Evolutionary conservation across 139 green algal genomes (phyloP), one percentile per base, ranked within the genome.

Genomic region (Zygnema cylindricum): DNA sequence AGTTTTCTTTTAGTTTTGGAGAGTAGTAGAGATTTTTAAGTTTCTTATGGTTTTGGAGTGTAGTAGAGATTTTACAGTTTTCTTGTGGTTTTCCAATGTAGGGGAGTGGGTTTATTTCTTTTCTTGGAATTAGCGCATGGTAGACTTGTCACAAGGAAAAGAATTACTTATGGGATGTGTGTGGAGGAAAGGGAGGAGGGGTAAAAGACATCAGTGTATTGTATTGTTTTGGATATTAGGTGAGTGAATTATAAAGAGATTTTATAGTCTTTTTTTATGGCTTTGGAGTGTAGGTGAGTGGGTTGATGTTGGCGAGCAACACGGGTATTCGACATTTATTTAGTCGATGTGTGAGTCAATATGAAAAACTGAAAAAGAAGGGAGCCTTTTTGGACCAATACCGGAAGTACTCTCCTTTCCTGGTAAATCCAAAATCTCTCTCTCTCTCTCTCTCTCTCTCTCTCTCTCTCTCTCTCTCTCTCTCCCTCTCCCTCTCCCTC

Each of bases 281-380:
- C n/a, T 11, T 7, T 43, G 71, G 77, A 39, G 7, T 76, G 77
- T 32, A 92, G 85, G 88, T 99, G 82, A 95, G 86, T 41, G 97
- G 97, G 11, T 95, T 99, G 3, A 99, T 99, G 97, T 92, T 99
- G 79, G 97, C 97, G 84, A 99, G 98, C 93, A 95, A 99, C 95
- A 99, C 97, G 38, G 96, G 93, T 90, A 98, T 99, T 90, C 93
- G 97, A 69, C 96, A 98, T 93, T 92, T 99, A 41, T 98, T 99
- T 92, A 95, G 94, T 82, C 91, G 77, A n/a, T 86, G 94, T 84
- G 84, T 99, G 35, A 92, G 88, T 22, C 96, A 99, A 92, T 99
- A 97, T 85, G 96, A 99, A 81, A 98, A 98, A 92, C 95, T 99
- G 11, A 96, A 97, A 84, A 55, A 79, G n/a, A 82, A 69, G 11